These are phyloP conservation scores for Chrysopogon serrulatus DNA, from an alignment of 176 grass and related monocot species.

Conservation along the genomic window DNA sequence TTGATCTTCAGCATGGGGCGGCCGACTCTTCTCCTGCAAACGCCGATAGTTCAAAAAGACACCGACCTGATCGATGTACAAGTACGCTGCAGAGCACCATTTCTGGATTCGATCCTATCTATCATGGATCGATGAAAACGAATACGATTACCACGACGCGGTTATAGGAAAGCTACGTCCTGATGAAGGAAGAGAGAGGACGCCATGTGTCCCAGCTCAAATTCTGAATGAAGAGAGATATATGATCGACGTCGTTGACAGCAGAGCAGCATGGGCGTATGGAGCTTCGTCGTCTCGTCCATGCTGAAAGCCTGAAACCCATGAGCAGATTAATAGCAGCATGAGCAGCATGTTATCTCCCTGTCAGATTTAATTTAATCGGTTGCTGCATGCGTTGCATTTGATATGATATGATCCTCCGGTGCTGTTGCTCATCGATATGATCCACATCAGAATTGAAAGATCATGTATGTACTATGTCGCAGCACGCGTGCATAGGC, in stretches of 20 bases:
- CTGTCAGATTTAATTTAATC: neutral
- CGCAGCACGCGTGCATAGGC: too few relatives aligned
- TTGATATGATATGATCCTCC: neutral
- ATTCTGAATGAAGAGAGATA: neutral
- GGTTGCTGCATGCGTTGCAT: neutral
- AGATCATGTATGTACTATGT: too few relatives aligned
- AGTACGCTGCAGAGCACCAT: neutral
- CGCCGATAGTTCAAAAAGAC: neutral
- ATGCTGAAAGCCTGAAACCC: neutral
- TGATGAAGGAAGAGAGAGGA: neutral
- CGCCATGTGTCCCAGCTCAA: neutral
- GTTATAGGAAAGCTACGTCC: neutral
- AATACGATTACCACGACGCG: neutral
- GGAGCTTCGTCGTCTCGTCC: neutral
- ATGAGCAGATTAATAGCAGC: neutral
- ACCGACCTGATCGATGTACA: neutral
- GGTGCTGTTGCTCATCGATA: neutral
- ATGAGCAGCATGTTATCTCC: slow-evolving; percentile 5
- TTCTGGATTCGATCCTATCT: neutral
- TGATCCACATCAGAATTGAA: neutral
- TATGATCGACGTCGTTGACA: neutral
- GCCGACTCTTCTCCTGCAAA: neutral
- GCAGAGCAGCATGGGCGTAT: slow-evolving; percentile 1
- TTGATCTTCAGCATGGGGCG: slow-evolving; percentile 15
- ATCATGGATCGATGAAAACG: neutral